Conservation (phyloP, 495 filamentous ascomycete species). For the Bryoglossum gracile region DNA sequence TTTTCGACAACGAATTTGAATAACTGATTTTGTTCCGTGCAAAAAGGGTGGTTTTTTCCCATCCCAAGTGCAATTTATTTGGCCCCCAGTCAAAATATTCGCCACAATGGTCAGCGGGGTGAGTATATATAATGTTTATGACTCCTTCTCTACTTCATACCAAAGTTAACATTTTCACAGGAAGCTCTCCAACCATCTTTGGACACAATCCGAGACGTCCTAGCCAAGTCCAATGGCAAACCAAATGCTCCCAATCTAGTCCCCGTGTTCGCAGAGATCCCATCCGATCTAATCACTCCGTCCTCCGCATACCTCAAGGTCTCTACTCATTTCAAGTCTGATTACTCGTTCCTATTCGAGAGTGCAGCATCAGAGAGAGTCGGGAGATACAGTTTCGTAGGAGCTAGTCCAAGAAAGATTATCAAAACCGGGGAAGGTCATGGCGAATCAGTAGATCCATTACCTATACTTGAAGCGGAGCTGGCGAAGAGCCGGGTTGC, state of each 20-base stretch:
- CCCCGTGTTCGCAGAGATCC: conserved; percentile 76
- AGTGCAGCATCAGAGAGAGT: conserved; percentile 90
- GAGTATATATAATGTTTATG: conserved; percentile 20
- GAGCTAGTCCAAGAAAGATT: conserved; percentile 78
- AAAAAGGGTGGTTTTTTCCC: too few species aligned
- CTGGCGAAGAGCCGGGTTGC: conserved; percentile 70
- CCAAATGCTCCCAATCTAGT: conserved; percentile 70
- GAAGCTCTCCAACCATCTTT: conserved; percentile 46
- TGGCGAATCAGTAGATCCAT: conserved; percentile 73
- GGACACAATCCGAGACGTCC: conserved; percentile 44
- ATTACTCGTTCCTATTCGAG: conserved; percentile 83
- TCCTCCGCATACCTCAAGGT: conserved; percentile 88
- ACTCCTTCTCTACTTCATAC: conserved; percentile 17
- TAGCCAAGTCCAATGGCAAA: conserved; percentile 41
- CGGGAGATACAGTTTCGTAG: conserved; percentile 90
- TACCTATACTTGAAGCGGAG: conserved; percentile 72
- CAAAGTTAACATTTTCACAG: conserved; percentile 15
- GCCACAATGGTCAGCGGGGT: conserved; percentile 14
- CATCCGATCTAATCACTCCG: conserved; percentile 87
- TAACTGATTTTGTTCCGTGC: too few species aligned
- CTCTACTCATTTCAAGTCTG: conserved; percentile 58
- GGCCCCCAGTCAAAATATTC: too few species aligned
- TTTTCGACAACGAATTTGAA: too few species aligned
- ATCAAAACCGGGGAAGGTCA: conserved; percentile 82
- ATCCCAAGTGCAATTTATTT: too few species aligned